phyloP scores from a whole-genome alignment of 1,139 yeast genomes.

The Tardiomyces digboiensis region DNA sequence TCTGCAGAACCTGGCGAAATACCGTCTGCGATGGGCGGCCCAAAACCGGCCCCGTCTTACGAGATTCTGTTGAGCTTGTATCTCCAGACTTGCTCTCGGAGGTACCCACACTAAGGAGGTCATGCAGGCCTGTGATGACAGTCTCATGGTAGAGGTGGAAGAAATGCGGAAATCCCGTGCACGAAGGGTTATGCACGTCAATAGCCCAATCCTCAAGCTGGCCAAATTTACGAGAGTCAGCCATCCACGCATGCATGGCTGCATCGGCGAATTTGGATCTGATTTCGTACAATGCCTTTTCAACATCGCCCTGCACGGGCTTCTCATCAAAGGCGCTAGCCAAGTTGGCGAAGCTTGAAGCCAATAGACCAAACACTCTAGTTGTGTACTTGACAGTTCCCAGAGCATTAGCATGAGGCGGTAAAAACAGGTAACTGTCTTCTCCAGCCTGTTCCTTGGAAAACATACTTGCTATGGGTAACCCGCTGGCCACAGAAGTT shows the following conservation, averaged over 20 bases:
- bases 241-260: conserved; percentile 39
- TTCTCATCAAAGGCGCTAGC: conserved; percentile 23
- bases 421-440: conserved; percentile 33
- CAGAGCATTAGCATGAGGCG: conserved; percentile 51
- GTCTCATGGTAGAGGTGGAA: conserved; percentile 22
- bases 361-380: conserved; percentile 30
- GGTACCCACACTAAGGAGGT: conserved; percentile 19
- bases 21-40: not conserved
- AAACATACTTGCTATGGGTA: not conserved
- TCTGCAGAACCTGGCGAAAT: not conserved
- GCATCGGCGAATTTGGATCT: conserved; percentile 38
- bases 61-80: too few relatives aligned
- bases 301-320: conserved; percentile 21
- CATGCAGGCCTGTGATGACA: conserved; percentile 22
- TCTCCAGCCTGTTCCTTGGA: not conserved
- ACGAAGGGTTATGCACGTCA: conserved; percentile 10
- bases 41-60: not conserved
- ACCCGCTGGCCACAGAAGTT: not conserved
- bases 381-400: conserved; percentile 43
- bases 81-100: too few relatives aligned
- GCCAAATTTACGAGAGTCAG: conserved; percentile 37
- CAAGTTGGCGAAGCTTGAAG: conserved; percentile 34
- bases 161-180: conserved; percentile 20
- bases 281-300: conserved; percentile 27
- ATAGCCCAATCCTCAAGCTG: conserved; percentile 34